phyloP scores from a whole-genome alignment of 2,329 filamentous ascomycete species.

The Pseudogymnoascus sp. region DNA sequence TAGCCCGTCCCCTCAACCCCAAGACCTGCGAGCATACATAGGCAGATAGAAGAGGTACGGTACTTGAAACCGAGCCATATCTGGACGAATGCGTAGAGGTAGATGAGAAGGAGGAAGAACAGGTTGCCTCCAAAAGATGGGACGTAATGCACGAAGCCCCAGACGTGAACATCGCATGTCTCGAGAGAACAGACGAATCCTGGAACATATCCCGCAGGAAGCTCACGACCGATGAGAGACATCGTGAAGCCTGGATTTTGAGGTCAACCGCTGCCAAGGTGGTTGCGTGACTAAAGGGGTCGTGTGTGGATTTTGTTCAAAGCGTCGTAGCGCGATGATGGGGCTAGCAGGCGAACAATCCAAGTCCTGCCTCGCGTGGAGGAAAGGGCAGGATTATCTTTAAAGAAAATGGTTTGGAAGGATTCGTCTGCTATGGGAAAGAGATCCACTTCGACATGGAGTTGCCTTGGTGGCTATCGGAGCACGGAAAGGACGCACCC shows the following conservation, averaged over 20 bases:
- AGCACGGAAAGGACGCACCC: too few species aligned
- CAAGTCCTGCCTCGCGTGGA: not conserved
- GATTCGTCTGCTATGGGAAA: not conserved
- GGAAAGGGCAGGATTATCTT: not conserved
- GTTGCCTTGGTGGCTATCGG: too few species aligned
- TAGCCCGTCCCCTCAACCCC: slow-evolving; percentile 47
- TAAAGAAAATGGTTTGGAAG: not conserved
- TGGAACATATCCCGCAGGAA: slow-evolving; percentile 10
- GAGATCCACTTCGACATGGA: not conserved
- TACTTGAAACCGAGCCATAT: slow-evolving; percentile 39
- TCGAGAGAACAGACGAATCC: slow-evolving; percentile 13
- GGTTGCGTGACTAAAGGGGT: not conserved
- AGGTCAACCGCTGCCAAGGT: too few species aligned
- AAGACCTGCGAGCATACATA: slow-evolving; percentile 43
- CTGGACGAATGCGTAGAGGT: slow-evolving; percentile 38
- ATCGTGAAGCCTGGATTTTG: not conserved
- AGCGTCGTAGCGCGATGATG: not conserved
- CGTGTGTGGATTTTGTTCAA: not conserved
- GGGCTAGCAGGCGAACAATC: not conserved
- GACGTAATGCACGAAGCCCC: slow-evolving; percentile 32
- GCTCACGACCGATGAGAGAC: not conserved
- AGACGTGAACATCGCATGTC: slow-evolving; percentile 12
- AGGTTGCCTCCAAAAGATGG: slow-evolving; percentile 42
- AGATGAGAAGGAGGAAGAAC: slow-evolving; percentile 44
- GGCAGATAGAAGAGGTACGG: slow-evolving; percentile 45